phyloP scores from a whole-genome alignment of 225 moss, liverwort and hornwort species.

The Thuidium tamariscinum region DNA sequence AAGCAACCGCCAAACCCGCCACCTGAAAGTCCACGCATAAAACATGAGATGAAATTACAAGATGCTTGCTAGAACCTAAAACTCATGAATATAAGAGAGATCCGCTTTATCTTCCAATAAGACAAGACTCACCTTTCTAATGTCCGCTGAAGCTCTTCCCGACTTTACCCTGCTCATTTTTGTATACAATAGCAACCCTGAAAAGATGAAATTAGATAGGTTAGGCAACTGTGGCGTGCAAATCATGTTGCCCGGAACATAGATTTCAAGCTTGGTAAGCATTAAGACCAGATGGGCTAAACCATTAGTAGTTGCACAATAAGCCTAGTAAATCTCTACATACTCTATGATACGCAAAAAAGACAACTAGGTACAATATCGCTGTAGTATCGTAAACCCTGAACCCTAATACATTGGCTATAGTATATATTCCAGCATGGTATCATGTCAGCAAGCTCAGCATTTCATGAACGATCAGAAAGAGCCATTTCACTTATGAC shows the following conservation, averaged over 20 bases:
- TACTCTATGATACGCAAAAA: not conserved
- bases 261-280: not conserved
- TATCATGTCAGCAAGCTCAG: not conserved
- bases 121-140: constrained; percentile 41
- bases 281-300: not conserved
- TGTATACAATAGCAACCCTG: constrained; percentile 64
- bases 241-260: not conserved
- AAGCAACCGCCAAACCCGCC: constrained; percentile 69
- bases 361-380: not conserved
- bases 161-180: constrained; percentile 86
- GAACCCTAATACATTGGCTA: not conserved
- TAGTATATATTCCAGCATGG: not conserved
- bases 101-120: not conserved
- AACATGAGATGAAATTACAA: not conserved
- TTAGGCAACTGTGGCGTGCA: not conserved
- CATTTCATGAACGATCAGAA: not conserved
- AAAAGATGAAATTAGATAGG: not conserved
- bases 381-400: not conserved
- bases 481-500: not conserved
- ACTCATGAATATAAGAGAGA: not conserved
- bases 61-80: not conserved
- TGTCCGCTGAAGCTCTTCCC: constrained; percentile 62
- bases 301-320: not conserved
- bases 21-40: constrained; percentile 34
- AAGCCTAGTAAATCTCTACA: not conserved